Percentiles rank a stretch among this genome's conserved stretches.
Evolutionary conservation across 2,329 filamentous ascomycete genomes (phyloP).

Genomic region (Ophiostoma angusticollis): DNA sequence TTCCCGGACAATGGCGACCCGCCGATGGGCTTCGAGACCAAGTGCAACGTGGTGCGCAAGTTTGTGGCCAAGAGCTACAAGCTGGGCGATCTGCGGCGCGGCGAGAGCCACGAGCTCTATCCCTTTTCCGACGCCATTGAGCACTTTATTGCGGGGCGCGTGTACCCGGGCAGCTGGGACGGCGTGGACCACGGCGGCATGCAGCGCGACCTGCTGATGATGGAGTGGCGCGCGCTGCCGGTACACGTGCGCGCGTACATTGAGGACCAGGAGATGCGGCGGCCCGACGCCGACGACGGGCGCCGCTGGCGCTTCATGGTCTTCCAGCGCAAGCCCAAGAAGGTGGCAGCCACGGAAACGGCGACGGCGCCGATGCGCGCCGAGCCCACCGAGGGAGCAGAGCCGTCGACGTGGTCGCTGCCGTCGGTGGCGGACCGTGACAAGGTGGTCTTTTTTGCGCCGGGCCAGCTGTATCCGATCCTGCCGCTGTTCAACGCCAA

Average conservation of each 20-base stretch:
- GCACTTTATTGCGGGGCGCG: constrained; percentile 16
- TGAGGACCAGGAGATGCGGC: constrained; percentile 16
- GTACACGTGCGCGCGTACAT: constrained; percentile 24
- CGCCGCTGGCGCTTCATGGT: constrained; percentile 13
- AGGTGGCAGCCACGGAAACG: constrained; percentile 18
- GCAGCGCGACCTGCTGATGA: constrained; percentile 25
- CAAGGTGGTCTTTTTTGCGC: constrained; percentile 27
- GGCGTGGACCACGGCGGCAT: constrained; percentile 28
- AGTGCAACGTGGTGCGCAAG: constrained; percentile 17
- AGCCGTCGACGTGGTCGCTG: constrained; percentile 4
- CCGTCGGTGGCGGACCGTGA: constrained; percentile 9
- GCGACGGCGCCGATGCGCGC: constrained; percentile 12
- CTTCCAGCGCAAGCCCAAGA: constrained; percentile 9
- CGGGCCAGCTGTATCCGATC: constrained; percentile 29
- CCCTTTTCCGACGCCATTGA: constrained; percentile 19
- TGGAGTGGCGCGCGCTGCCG: constrained; percentile 24
- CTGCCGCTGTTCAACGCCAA: constrained; percentile 27
- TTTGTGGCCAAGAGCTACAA: constrained; percentile 21
- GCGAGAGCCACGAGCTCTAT: constrained; percentile 9
- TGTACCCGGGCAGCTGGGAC: constrained; percentile 28
- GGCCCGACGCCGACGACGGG: constrained; percentile 7
- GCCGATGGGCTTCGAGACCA: constrained; percentile 19
- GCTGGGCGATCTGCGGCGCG: constrained; percentile 16
- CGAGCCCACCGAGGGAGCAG: constrained; percentile 3
- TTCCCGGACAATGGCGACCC: constrained; percentile 20